Percentiles rank a stretch among this genome's conserved stretches.
These are phyloP conservation scores for Tylopilus vinaceipallidus DNA, from an alignment of 768 basidiomycete species.

Conservation along the genomic window DNA sequence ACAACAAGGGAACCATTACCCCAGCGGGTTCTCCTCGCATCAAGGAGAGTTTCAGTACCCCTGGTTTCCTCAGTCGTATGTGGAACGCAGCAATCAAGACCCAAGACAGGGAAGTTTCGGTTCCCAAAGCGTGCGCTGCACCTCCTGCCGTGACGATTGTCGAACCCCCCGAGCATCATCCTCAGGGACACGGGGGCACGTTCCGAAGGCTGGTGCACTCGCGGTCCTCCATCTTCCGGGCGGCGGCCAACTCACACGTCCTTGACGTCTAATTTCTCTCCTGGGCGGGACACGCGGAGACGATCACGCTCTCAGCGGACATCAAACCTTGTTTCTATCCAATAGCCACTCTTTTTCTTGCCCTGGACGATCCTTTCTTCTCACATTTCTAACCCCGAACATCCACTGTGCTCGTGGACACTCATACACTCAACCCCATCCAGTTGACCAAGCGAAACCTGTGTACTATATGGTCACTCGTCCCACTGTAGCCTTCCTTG, in stretches of 20 bases:
- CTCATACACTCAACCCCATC: conserved; percentile 7
- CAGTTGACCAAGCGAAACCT: neutral
- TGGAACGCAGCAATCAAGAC: conserved; percentile 61
- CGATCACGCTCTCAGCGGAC: conserved; percentile 17
- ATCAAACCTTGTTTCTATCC: conserved; percentile 23
- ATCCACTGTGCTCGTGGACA: conserved; percentile 24
- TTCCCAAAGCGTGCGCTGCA: conserved; percentile 6
- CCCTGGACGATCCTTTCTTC: conserved; percentile 17
- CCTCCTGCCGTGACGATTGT: conserved; percentile 24
- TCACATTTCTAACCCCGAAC: conserved; percentile 30
- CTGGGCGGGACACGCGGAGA: conserved; percentile 3
- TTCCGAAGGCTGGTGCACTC: conserved; percentile 45
- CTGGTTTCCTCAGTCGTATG: conserved; percentile 67
- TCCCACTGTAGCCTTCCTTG: conserved; percentile 26
- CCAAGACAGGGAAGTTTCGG: conserved; percentile 28
- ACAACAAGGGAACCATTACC: conserved; percentile 11
- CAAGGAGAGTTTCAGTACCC: conserved; percentile 41
- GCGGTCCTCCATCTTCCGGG: conserved; percentile 43
- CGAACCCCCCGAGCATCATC: conserved; percentile 26
- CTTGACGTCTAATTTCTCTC: conserved; percentile 27
- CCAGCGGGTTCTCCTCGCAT: conserved; percentile 22
- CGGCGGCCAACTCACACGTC: conserved; percentile 23
- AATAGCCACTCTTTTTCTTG: conserved; percentile 19
- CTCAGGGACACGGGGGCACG: conserved; percentile 30
- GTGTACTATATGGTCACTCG: conserved; percentile 22